A percentile compares a stretch with the other conserved stretches of the same genome.
These are phyloP conservation scores for Picea glauca DNA, from an alignment of 75 land plant species.

Conservation along the genomic window DNA sequence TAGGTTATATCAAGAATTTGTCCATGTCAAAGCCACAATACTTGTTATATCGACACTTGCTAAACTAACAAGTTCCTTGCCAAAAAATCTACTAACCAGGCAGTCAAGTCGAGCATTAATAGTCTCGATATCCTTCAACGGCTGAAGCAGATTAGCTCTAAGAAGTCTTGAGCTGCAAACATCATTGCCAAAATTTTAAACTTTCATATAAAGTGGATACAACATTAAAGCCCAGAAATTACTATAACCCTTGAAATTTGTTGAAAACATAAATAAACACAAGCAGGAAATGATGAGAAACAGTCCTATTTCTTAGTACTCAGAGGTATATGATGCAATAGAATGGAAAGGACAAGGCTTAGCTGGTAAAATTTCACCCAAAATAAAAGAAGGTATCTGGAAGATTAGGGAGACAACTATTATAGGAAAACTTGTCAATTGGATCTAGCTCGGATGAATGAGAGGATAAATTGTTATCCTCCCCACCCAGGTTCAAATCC, in stretches of 20 bases:
- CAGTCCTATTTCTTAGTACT: background rate
- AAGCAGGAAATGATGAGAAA: background rate
- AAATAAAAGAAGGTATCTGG: background rate
- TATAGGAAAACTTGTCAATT: too few relatives aligned
- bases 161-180: slow-evolving; percentile 80
- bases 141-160: slow-evolving; percentile 94
- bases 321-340: background rate
- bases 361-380: background rate
- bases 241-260: background rate
- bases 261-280: background rate
- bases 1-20: background rate
- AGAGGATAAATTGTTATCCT: too few relatives aligned
- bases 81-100: slow-evolving; percentile 44
- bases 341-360: background rate
- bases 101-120: slow-evolving; percentile 95
- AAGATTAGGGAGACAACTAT: background rate
- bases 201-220: slow-evolving; percentile 4
- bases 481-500: too few relatives aligned
- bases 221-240: background rate
- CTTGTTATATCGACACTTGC: background rate
- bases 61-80: background rate
- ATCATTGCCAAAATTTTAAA: background rate
- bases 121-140: slow-evolving; percentile 88
- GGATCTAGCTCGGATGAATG: too few relatives aligned
- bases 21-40: background rate